Base-by-base conservation (phyloP, 1,284 basidiomycete species). In the Tilletia horrida region DNA sequence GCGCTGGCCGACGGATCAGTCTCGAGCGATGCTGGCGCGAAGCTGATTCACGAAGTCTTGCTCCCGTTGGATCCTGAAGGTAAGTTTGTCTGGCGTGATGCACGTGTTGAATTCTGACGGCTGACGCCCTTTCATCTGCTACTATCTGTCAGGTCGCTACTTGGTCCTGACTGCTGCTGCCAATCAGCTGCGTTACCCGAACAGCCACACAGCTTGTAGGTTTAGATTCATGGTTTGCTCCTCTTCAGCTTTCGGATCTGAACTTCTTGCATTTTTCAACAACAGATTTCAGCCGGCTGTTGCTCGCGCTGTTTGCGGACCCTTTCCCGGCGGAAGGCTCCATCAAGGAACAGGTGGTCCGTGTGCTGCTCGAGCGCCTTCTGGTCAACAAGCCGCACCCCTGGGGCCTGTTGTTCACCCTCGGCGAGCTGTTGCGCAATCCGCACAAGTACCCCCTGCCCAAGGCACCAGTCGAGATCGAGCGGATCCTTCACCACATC, bases 321-420 rank as follows among this genome's bases (percentile, higher is more conserved):
- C 85, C 89, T 65, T 86, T 87, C 75, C 72, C 73, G 44, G 48
- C 68, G 68, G 66, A 69, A 62, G 35, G 62, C 18, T 88, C 69
- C 90, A 90, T 96, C 84, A 87, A 89, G 73, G 95, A 97, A 84
- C 88, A 95, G 73, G 88, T 96, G 84, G 90, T 91, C 48, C 90
- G 91, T 68, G 92, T 96, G 35, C 86, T 98, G 31, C 85, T 98
- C 73, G 94, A 97, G 82, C 88, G 95, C 45, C 90, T 97, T 83
- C 88, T 97, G 68, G 93, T 93, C 66, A 88, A 93, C 80, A 89
- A 92, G 52, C 95, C 95, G 65, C 94, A 97, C 79, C 93, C 95
- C n/a, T 97, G 93, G 92, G 95, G 94, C 68, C 88, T 93, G 52
- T 84, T 97, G 70, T 88, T 92, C 75, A 93, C 92, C 1, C 96